phyloP scores from a whole-genome alignment of 2,329 filamentous ascomycete genomes.

The Teratosphaeria zuluensis region DNA sequence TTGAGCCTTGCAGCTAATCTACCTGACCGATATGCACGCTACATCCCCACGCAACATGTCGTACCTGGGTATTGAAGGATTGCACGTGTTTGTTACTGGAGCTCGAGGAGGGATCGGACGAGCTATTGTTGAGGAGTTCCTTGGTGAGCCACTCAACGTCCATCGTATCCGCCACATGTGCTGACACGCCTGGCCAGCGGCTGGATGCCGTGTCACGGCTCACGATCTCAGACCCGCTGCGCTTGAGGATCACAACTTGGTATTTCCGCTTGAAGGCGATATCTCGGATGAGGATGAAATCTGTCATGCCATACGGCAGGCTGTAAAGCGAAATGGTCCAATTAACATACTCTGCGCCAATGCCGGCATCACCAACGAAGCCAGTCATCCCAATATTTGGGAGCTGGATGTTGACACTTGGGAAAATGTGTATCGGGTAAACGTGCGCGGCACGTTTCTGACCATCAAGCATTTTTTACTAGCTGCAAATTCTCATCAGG shows the following conservation, averaged over 20 bases:
- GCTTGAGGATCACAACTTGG: conserved; percentile 20
- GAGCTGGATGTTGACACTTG: conserved; percentile 42
- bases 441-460: conserved; percentile 44
- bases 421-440: conserved; percentile 43
- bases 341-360: conserved; percentile 46
- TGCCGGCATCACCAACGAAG: conserved; percentile 43
- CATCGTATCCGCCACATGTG: conserved; percentile 1
- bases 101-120: conserved; percentile 44
- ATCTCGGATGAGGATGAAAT: conserved; percentile 41
- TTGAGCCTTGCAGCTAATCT: not conserved
- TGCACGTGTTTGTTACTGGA: conserved; percentile 46
- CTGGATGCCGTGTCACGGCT: conserved; percentile 46
- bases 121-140: conserved; percentile 42
- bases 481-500: conserved; percentile 32
- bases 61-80: conserved; percentile 39
- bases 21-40: not conserved
- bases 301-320: conserved; percentile 30
- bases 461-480: conserved; percentile 48
- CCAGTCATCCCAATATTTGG: conserved; percentile 42
- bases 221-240: conserved; percentile 36
- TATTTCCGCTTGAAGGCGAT: conserved; percentile 38
- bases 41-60: conserved; percentile 23
- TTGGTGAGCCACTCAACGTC: conserved; percentile 29
- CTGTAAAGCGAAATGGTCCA: conserved; percentile 38
- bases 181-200: conserved; percentile 26